These are phyloP conservation scores for Hypomyces perniciosus DNA, from an alignment of 2,329 filamentous ascomycete genomes.

Conservation along the genomic window DNA sequence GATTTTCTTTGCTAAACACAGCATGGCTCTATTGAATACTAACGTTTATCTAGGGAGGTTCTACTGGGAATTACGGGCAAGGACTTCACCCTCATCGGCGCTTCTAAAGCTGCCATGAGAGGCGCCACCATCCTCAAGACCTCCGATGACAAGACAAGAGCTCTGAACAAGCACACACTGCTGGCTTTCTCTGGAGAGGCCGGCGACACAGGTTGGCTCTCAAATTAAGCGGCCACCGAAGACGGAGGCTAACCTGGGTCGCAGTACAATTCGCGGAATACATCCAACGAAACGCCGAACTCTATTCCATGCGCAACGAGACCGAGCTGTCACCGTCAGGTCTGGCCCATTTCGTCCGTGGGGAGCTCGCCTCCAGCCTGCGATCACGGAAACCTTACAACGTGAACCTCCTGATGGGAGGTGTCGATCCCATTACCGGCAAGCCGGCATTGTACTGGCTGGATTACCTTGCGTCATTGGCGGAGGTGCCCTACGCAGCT, in stretches of 20 bases:
- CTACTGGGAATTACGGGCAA: conserved; percentile 97
- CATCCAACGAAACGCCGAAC: conserved; percentile 95
- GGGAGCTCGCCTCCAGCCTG: conserved; percentile 84
- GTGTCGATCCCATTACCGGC: conserved; percentile 84
- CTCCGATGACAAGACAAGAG: conserved; percentile 91
- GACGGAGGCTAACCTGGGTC: conserved; percentile 19
- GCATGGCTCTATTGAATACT: conserved; percentile 4
- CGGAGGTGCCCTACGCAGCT: conserved; percentile 86
- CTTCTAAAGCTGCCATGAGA: conserved; percentile 97
- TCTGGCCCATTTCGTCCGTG: conserved; percentile 87
- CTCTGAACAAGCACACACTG: conserved; percentile 87
- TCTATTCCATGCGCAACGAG: conserved; percentile 98
- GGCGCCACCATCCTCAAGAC: conserved; percentile 94
- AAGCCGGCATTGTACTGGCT: conserved; percentile 95
- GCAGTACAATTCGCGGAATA: conserved; percentile 98
- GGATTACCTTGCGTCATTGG: conserved; percentile 88
- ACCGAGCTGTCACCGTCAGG: conserved; percentile 85
- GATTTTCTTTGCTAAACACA: not conserved
- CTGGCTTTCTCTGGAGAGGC: conserved; percentile 96
- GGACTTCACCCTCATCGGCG: conserved; percentile 96
- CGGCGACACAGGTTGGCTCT: conserved; percentile 74
- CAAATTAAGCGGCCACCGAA: not conserved
- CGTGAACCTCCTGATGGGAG: conserved; percentile 91
- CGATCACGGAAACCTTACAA: conserved; percentile 92
- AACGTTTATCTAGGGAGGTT: conserved; percentile 67